Evolutionary conservation across 805 yeast species (phyloP).

Genomic region (Komagataella kurtzmanii): DNA sequence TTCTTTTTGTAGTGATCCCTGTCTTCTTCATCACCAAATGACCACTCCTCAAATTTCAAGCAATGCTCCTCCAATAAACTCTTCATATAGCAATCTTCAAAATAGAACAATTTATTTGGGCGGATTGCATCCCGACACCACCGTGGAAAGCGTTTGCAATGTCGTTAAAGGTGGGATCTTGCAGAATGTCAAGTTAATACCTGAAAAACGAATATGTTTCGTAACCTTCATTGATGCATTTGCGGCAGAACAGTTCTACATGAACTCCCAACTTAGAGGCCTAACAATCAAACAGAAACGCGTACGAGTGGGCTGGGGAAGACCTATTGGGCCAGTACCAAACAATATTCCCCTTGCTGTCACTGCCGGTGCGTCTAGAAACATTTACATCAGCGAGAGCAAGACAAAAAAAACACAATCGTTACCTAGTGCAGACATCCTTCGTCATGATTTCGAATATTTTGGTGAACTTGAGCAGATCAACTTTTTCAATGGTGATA

Average conservation of each 20-base stretch:
- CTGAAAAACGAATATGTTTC: constrained; percentile 48
- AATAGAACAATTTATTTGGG: constrained; percentile 65
- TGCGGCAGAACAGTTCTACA: constrained; percentile 54
- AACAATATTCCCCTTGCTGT: constrained; percentile 47
- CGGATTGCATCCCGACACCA: constrained; percentile 48
- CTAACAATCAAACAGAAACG: constrained; percentile 48
- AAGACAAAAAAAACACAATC: constrained; percentile 14
- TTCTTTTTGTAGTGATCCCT: not conserved
- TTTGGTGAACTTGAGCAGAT: constrained; percentile 72
- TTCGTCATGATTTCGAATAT: constrained; percentile 44
- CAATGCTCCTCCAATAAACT: not conserved
- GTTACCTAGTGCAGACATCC: constrained; percentile 29
- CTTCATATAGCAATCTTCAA: constrained; percentile 14
- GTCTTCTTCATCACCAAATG: not conserved
- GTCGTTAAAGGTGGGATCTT: constrained; percentile 67
- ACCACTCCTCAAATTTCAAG: not conserved
- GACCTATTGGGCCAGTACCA: constrained; percentile 49
- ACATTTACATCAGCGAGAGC: constrained; percentile 57
- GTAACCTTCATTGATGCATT: constrained; percentile 53
- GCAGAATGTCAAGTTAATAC: constrained; percentile 39
- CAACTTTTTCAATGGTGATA: constrained; percentile 53
- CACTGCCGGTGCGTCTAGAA: constrained; percentile 64
- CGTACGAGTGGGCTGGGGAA: constrained; percentile 62
- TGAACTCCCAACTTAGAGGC: constrained; percentile 44
- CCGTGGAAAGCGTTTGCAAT: constrained; percentile 64